Percentiles rank a stretch among this genome's conserved stretches.
Evolutionary conservation across 768 basidiomycete species (phyloP).

Genomic region (Lactarius quietus): DNA sequence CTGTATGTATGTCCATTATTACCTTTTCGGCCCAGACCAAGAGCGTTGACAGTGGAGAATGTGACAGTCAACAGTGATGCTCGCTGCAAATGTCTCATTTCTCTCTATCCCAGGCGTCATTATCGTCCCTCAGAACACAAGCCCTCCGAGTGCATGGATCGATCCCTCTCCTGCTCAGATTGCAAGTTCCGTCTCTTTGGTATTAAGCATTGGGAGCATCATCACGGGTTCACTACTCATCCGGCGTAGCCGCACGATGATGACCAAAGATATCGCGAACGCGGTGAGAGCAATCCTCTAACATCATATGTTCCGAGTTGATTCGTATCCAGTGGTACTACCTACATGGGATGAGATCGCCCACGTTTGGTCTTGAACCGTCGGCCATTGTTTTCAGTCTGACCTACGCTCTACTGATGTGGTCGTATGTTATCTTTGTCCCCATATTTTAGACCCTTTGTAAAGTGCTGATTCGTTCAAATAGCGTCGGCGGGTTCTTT

Average conservation of each 20-base stretch:
- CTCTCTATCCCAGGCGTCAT: constrained; percentile 35
- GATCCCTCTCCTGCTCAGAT: constrained; percentile 44
- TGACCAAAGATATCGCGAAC: constrained; percentile 30
- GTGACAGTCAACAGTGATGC: constrained; percentile 35
- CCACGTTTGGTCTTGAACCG: constrained; percentile 44
- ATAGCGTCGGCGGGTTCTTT: constrained; percentile 40
- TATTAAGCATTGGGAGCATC: constrained; percentile 47
- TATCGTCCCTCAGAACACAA: neutral
- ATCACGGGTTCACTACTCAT: constrained; percentile 46
- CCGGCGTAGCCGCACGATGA: constrained; percentile 42
- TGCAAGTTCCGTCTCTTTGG: constrained; percentile 47
- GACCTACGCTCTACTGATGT: constrained; percentile 55
- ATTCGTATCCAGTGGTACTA: constrained; percentile 28
- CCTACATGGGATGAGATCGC: constrained; percentile 28
- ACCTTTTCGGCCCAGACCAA: neutral
- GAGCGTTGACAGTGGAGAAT: neutral
- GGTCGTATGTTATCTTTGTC: constrained; percentile 45
- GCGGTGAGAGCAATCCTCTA: constrained; percentile 18
- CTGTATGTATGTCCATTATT: constrained; percentile 11
- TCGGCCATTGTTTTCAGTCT: constrained; percentile 52
- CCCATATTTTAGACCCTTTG: neutral
- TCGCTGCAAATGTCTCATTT: constrained; percentile 35
- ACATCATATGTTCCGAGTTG: constrained; percentile 6
- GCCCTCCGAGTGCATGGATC: constrained; percentile 19
- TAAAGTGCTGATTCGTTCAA: neutral